Evolutionary conservation across 129 eudicot species (phyloP).

Genomic region (Flaveria linearis): DNA sequence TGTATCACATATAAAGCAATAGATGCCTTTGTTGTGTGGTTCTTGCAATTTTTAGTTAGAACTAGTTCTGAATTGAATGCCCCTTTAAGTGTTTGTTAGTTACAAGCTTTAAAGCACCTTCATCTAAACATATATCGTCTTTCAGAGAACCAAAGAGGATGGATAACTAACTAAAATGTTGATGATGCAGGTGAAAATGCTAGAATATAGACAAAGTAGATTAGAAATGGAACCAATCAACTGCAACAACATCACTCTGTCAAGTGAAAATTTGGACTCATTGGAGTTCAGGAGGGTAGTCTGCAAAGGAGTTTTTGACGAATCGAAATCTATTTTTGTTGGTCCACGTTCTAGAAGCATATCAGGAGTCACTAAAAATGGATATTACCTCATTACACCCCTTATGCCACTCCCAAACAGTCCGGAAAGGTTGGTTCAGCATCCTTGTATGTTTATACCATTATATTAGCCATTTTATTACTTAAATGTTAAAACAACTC

Average conservation of each 20-base stretch:
- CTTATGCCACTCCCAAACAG: constrained; percentile 64
- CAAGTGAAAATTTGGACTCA: constrained; percentile 48
- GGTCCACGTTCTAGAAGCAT: constrained; percentile 99
- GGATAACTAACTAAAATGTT: constrained; percentile 41
- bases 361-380: constrained; percentile 93
- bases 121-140: constrained; percentile 1
- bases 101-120: constrained; percentile 4
- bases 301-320: constrained; percentile 80
- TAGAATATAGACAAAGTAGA: constrained; percentile 68
- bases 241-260: constrained; percentile 47
- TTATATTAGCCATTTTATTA: background rate
- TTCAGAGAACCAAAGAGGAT: constrained; percentile 62
- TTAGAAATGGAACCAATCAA: constrained; percentile 69
- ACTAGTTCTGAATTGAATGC: background rate
- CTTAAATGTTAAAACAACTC: background rate
- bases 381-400: constrained; percentile 84
- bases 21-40: background rate
- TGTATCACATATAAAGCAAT: background rate
- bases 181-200: constrained; percentile 66
- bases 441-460: constrained; percentile 15
- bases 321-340: constrained; percentile 65
- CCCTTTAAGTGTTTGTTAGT: background rate
- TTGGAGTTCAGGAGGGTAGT: constrained; percentile 74
- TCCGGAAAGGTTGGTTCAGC: constrained; percentile 57
- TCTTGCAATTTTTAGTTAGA: background rate